Evolutionary conservation across 1,139 yeast genomes (phyloP).

Genomic region (Sugiyamaella castrensis): DNA sequence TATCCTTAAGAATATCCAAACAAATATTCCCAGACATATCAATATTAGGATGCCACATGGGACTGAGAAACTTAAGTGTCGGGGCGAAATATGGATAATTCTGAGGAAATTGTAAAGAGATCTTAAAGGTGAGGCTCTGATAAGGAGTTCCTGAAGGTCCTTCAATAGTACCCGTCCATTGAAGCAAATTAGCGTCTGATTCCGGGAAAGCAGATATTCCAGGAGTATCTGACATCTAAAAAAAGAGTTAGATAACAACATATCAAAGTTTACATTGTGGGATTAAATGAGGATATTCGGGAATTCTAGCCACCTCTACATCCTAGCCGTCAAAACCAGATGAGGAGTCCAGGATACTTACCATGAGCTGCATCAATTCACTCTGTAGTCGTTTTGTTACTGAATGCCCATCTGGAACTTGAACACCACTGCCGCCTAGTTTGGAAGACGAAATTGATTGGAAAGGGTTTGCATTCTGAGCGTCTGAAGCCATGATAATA

Average conservation of each 20-base stretch:
- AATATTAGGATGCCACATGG: slow-evolving; percentile 73
- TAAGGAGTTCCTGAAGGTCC: slow-evolving; percentile 64
- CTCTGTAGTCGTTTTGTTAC: slow-evolving; percentile 49
- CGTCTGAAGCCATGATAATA: slow-evolving; percentile 21
- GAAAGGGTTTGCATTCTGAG: slow-evolving; percentile 28
- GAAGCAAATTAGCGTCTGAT: slow-evolving; percentile 50
- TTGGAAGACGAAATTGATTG: slow-evolving; percentile 17
- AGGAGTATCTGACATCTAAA: slow-evolving; percentile 45
- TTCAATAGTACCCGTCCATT: slow-evolving; percentile 60
- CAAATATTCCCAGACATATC: slow-evolving; percentile 63
- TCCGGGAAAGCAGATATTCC: slow-evolving; percentile 55
- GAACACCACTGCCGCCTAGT: slow-evolving; percentile 15
- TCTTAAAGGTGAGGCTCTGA: slow-evolving; percentile 53
- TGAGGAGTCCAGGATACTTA: slow-evolving; percentile 17
- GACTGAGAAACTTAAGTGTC: slow-evolving; percentile 55
- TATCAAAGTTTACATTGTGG: too few species aligned
- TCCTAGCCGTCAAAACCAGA: too few species aligned
- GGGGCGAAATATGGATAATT: slow-evolving; percentile 65
- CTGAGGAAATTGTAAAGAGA: slow-evolving; percentile 54
- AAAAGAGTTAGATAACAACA: background rate
- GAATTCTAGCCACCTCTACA: too few species aligned
- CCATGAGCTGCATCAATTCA: slow-evolving; percentile 51
- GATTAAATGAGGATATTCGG: too few species aligned
- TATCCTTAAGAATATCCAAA: slow-evolving; percentile 53
- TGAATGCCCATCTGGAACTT: slow-evolving; percentile 41